phyloP scores from a whole-genome alignment of 352 stramenopile species.

The Blastocystis hominis region DNA sequence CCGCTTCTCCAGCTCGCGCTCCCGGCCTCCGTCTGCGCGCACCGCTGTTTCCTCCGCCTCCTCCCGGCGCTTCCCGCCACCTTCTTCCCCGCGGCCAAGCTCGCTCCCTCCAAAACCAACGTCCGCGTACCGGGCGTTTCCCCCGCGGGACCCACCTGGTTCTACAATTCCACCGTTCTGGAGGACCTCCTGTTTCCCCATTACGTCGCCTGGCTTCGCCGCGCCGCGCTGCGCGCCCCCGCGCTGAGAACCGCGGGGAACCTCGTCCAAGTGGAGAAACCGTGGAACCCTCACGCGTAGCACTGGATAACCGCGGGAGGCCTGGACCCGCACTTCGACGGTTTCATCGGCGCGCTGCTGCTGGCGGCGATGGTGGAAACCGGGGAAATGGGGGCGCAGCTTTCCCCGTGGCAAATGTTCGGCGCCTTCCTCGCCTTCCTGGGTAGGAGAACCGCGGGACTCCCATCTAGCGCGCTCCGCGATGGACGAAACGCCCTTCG shows the following conservation, averaged over 20 bases:
- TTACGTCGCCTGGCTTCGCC: neutral
- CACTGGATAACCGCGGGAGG: neutral
- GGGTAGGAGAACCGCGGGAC: neutral
- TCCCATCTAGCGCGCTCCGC: neutral
- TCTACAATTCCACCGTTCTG: constrained; percentile 22
- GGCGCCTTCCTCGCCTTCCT: neutral
- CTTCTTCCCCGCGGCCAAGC: neutral
- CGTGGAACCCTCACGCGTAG: neutral
- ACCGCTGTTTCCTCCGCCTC: neutral
- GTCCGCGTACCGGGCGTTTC: neutral
- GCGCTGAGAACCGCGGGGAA: neutral
- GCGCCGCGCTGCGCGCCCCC: neutral
- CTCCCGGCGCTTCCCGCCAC: neutral
- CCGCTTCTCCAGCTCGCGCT: neutral
- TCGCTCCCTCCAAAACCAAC: neutral
- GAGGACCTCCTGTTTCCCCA: constrained; percentile 19
- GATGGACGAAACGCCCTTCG: constrained; percentile 2
- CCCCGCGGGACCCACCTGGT: neutral
- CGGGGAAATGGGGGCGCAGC: neutral
- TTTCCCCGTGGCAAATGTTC: constrained; percentile 21
- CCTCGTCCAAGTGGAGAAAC: neutral
- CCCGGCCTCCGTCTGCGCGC: neutral
- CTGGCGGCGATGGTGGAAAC: neutral
- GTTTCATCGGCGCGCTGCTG: neutral
- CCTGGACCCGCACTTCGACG: constrained; percentile 4